A percentile compares a stretch with the other conserved stretches of the same genome.
Evolutionary conservation across 2,329 filamentous ascomycete genomes (phyloP).

Genomic region (Ceratocystis colombiana): DNA sequence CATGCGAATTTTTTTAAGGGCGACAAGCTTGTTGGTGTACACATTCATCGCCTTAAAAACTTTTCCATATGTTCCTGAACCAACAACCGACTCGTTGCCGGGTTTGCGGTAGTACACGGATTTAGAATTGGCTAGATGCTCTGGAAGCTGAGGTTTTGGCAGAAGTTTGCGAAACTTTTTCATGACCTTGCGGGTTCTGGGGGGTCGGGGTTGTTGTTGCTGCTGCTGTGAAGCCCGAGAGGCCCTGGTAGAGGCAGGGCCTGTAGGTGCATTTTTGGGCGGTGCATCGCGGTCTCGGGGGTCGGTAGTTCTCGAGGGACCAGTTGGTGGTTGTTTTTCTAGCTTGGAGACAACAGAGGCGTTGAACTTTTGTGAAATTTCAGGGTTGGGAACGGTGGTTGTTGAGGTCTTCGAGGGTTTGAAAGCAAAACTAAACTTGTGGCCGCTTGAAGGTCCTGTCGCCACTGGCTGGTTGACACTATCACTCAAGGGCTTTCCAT

Average conservation of each 20-base stretch:
- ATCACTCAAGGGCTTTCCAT: not conserved
- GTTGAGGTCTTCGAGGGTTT: slow-evolving; percentile 56
- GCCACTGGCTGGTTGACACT: slow-evolving; percentile 31
- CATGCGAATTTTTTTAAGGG: slow-evolving; percentile 86
- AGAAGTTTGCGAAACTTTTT: slow-evolving; percentile 62
- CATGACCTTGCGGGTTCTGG: slow-evolving; percentile 53
- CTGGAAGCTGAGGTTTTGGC: slow-evolving; percentile 56
- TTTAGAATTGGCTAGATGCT: slow-evolving; percentile 66
- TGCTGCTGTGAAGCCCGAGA: slow-evolving; percentile 19
- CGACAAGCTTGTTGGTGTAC: slow-evolving; percentile 75
- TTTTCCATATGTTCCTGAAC: slow-evolving; percentile 90
- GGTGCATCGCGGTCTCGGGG: slow-evolving; percentile 35
- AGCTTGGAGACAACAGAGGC: slow-evolving; percentile 36
- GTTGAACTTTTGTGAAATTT: slow-evolving; percentile 60
- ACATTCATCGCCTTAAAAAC: slow-evolving; percentile 90
- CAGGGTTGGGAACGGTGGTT: slow-evolving; percentile 49
- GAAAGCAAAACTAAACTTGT: slow-evolving; percentile 88
- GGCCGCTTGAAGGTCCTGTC: slow-evolving; percentile 35
- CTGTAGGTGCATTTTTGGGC: slow-evolving; percentile 43
- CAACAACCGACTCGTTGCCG: slow-evolving; percentile 93
- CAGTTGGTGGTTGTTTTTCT: slow-evolving; percentile 33
- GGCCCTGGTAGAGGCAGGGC: slow-evolving; percentile 43
- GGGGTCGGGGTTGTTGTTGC: slow-evolving; percentile 32
- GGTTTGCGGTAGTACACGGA: slow-evolving; percentile 93
- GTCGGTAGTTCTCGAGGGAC: slow-evolving; percentile 29